Evolutionary conservation across 2,329 filamentous ascomycete genomes (phyloP), one percentile per base, ranked within the genome.

Genomic region (Exserohilum rostratum): DNA sequence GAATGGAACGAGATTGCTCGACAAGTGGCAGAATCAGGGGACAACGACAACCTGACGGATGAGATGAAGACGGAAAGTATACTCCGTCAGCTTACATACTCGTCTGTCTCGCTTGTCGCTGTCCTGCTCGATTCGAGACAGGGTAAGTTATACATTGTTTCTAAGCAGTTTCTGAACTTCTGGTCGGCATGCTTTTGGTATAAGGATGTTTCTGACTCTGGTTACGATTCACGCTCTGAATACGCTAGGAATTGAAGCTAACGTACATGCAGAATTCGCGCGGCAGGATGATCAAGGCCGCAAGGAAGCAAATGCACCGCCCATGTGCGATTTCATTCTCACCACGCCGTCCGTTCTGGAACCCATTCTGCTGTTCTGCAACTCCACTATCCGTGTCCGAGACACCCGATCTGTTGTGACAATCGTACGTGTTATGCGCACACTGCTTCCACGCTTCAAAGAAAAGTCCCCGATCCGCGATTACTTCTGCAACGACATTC

Each of bases 21-120:
- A 69, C 71, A 75, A 43, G 79, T 69, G 78, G 83, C 59, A 79
- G 85, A 89, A 17, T 83, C 87, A 1, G 87, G 87, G 3, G 87
- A 88, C 17, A 91, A 93, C 50, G 90, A 90, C 55, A 77, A 80
- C 50, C 79, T 99, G 48, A 90, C 90, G 1, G 92, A 97, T 64
- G 95, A 99, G 78, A 99, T 99, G 95, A 96, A 97, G 76, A 88
- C 91, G 6, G 95, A 99, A 74, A 98, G 93, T 69, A 96, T 99
- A 27, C 79, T 99, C 40, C 87, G 95, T 17, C 92, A 97, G 72
- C 83, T 98, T 45, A 97, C 93, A 0, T 95, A 96, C 75, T 91
- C 91, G 3, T 91, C 93, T 1, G 91, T 97, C 27, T 88, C 95
- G 65, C 91, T 98, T 83, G 89, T 97, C 59, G 91, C 91, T 6